Base-by-base conservation (phyloP, 108 stramenopile genomes). In the Conticribra guillardii region DNA sequence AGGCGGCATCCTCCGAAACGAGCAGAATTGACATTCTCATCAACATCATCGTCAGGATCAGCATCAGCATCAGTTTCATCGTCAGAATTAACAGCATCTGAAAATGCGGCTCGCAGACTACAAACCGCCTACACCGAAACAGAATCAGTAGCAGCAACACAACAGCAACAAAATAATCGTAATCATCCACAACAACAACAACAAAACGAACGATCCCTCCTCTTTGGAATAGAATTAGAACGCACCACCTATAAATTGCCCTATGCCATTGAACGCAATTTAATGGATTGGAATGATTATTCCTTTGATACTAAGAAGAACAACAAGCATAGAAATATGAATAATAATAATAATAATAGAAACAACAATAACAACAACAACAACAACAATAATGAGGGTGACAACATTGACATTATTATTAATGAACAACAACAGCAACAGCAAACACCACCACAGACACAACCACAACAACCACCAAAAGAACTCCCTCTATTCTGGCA, bases 401-500 rank as follows among this genome's bases (percentile, higher is more conserved):
- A n/a, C n/a, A n/a, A n/a, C n/a, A n/a, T n/a, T n/a, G n/a, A n/a
- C n/a, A n/a, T n/a, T n/a, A n/a, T n/a, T n/a, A n/a, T n/a, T n/a
- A n/a, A n/a, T n/a, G n/a, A n/a, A n/a, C n/a, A n/a, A n/a, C 45
- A 1, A 62, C 19, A 15, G 2, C 45, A 45, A 27, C 44, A 27
- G 19, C 1, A 22, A 44, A 28, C 19, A 41, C 53, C 34, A 50
- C n/a, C 55, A 33, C 3, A 41, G 32, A 3, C 53, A 24, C 62
- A 63, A n/a, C 5, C 16, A 26, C 16, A 30, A 63, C 45, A 58
- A 44, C 58, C 52, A 21, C 3, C 49, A 9, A 53, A 47, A 19
- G 70, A 76, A 16, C 37, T 51, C n/a, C 81, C 83, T 14, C 18
- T 84, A 11, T 84, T 81, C 32, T 84, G 83, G 83, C 83, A 84